Evolutionary conservation across 2,329 filamentous ascomycete species (phyloP), one percentile per base, ranked within the genome.

Genomic region (Calonectria pteridis): DNA sequence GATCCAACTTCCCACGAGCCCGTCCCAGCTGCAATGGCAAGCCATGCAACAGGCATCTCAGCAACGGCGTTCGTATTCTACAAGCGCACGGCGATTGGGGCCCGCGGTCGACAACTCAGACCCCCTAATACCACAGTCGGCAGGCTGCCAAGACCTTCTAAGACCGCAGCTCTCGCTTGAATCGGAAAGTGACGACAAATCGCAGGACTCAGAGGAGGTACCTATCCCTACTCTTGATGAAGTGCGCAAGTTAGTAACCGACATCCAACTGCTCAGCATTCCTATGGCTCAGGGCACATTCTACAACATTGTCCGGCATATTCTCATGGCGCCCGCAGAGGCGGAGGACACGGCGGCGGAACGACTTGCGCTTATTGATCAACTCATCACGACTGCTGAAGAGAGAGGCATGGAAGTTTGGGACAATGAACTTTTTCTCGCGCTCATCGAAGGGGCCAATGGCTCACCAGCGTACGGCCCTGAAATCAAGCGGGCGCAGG

Each of bases 391-490:
- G 18, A 86, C 85, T 6, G 85, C 89, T 66, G 83, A 87, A 55
- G 86, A 87, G 75, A 86, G 88, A 11, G 86, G 87, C 23, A 80
- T 88, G 69, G 73, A 81, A 3, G 79, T 89, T 26, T 78, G 88
- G 69, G 82, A 84, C 33, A 82, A 86, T 70, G 86, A 89, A 31
- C 81, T 92, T 67, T 84, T 93, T 63, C 84, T 88, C 16, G 79
- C 84, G 13, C 82, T 90, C 40, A 86, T 90, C 18, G 85, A 87
- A 69, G 80, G 83, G 5, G 81, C 86, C 1, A 81, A 84, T 16
- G 59, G 43, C 16, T 84, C 83, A 4, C 81, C 82, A 3, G 79
- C 80, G 2, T 83, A 81, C 46, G 81, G 80, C 0, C 64, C 76
- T 0, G 77, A 82, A 67, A 84, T 88, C 11, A 80, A 83, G 28